Base-by-base conservation (phyloP, 2,329 filamentous ascomycete genomes). In the Stachybotrys elegans region DNA sequence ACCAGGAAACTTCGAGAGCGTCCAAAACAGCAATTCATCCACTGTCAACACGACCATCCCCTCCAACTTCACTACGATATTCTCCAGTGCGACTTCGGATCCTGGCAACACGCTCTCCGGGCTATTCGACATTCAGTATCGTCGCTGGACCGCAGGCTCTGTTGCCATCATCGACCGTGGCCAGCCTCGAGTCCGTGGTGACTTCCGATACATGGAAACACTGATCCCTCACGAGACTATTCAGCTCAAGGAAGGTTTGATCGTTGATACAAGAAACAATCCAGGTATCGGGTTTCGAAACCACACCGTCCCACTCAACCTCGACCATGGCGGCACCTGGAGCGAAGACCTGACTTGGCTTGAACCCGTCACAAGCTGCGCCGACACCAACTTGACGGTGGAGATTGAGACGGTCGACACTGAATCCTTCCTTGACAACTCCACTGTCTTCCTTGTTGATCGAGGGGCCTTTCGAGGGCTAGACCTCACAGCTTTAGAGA, bases 311-410 rank as follows among this genome's bases (percentile, higher is more conserved):
- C 31, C 31, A 9, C 4, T 34, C 9, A 17, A 34, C 6, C 31
- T 34, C 19, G 11, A 8, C 9, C 31, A 13, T 34, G 31, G 31
- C 8, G 31, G 31, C 8, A 34, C 31, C n/a, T 34, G 31, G 31
- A 34, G 31, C 31, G 31, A 34, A 34, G 31, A 34, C 19, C n/a
- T 34, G 31, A 34, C 31, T 34, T 34, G 31, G 31, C 31, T 34
- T 16, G 31, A 34, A 3, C 31, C 31, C 8, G 31, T 34, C 8
- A 34, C 31, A 12, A 12, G n/a, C 8, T 34, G 31, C n/a, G 6
- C 19, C 31, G 31, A 34, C 31, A 34, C 31, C 9, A 34, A 34
- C 31, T 17, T 34, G 9, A 34, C 31, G 19, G n/a, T 34, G n/a
- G 31, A 34, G n/a, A 34, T 34, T 7, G 8, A 17, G n/a, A 34